Percentiles rank a stretch among this genome's conserved stretches.
These are phyloP conservation scores for Fomitopsis pulvina DNA, from an alignment of 768 basidiomycete genomes.

Conservation along the genomic window DNA sequence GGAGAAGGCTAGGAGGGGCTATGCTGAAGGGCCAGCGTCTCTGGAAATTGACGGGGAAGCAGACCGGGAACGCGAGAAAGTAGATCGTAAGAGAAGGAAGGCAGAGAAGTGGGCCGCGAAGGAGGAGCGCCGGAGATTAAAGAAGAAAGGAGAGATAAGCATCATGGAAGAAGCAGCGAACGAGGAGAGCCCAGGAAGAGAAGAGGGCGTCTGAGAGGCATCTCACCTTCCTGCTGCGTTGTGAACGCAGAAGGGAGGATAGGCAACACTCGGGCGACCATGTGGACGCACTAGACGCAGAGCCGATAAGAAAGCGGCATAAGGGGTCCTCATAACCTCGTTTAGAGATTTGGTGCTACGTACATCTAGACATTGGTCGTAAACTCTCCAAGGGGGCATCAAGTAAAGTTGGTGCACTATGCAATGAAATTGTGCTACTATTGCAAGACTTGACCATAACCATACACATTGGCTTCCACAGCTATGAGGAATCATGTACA, in stretches of 20 bases:
- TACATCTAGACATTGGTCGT: no score
- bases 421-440: background rate
- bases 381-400: no score
- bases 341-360: no score
- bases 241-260: no score
- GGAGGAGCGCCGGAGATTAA: slow-evolving; percentile 26
- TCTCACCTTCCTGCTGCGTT: no score
- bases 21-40: background rate
- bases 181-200: background rate
- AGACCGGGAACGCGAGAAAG: slow-evolving; percentile 8
- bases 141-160: no score
- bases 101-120: slow-evolving; percentile 22
- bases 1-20: background rate
- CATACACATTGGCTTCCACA: background rate
- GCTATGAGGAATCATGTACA: background rate
- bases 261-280: no score
- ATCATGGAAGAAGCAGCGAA: slow-evolving; percentile 74
- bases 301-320: background rate
- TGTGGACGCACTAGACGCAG: no score
- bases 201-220: no score
- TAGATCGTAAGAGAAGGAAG: slow-evolving; percentile 16
- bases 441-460: background rate
- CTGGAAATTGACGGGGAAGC: background rate
- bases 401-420: no score
- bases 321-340: background rate